Percentiles rank a stretch among this genome's conserved stretches.
These are phyloP conservation scores for Epichloe amarillans DNA, from an alignment of 2,329 filamentous ascomycete species.

Conservation along the genomic window DNA sequence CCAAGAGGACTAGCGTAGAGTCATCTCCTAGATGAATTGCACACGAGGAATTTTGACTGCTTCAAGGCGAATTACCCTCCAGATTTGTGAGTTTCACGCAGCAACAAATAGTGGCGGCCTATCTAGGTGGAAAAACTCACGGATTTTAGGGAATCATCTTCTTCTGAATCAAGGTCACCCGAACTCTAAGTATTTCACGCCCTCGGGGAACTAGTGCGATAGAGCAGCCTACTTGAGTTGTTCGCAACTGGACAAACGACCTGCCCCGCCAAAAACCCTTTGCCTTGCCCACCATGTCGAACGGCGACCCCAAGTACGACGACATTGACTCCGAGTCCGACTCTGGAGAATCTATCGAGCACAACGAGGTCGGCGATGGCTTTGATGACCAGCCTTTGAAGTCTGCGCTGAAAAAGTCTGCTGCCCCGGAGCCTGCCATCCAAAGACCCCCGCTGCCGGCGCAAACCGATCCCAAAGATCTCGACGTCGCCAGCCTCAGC, in stretches of 20 bases:
- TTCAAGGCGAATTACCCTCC: conserved; percentile 20
- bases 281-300: conserved; percentile 31
- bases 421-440: conserved; percentile 41
- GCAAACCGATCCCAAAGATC: conserved; percentile 82
- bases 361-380: conserved; percentile 45
- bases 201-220: not conserved
- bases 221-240: not conserved
- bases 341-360: conserved; percentile 50
- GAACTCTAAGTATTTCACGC: not conserved
- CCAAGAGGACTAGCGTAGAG: conserved; percentile 24
- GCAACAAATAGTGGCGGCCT: conserved; percentile 1
- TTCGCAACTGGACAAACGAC: not conserved
- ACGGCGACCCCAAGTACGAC: conserved; percentile 52
- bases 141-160: not conserved
- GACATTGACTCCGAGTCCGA: conserved; percentile 62
- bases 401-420: conserved; percentile 70
- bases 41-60: conserved; percentile 31
- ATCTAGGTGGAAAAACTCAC: not conserved
- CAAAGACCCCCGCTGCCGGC: conserved; percentile 50
- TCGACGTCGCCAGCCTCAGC: conserved; percentile 68
- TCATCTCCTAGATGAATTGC: conserved; percentile 24
- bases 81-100: conserved; percentile 6
- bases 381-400: conserved; percentile 57
- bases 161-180: not conserved
- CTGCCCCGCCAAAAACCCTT: conserved; percentile 16